Conservation (phyloP, 208 protist genomes). For the Leishmania major region DNA sequence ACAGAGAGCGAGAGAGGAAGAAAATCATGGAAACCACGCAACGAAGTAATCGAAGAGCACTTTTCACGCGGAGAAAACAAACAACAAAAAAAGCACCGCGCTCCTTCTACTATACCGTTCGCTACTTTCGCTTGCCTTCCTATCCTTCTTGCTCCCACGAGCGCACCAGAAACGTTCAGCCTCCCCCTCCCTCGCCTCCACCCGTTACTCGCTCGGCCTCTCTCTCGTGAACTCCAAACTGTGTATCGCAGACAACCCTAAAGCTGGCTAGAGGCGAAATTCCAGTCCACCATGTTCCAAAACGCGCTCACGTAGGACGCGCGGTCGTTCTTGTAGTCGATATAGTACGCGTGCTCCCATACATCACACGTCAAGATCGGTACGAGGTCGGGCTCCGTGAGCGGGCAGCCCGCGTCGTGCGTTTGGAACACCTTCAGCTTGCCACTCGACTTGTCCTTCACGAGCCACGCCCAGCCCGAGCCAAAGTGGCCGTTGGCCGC, state of each 20-base stretch:
- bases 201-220: background rate
- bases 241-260: background rate
- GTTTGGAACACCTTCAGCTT: conserved; percentile 86
- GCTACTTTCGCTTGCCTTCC: background rate
- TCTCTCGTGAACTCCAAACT: background rate
- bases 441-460: conserved; percentile 79
- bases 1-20: background rate
- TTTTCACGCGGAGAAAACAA: no score
- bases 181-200: background rate
- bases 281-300: conserved; percentile 96
- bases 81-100: no score
- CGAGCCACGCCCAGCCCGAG: conserved; percentile 95
- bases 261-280: conserved; percentile 90
- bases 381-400: conserved; percentile 64
- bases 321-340: conserved; percentile 95
- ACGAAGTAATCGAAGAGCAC: background rate
- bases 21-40: background rate
- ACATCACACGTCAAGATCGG: conserved; percentile 93
- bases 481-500: conserved; percentile 92
- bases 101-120: background rate
- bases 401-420: conserved; percentile 82
- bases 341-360: conserved; percentile 97
- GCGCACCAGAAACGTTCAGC: background rate
- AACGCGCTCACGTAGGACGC: conserved; percentile 90
- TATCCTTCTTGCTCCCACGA: background rate